Conservation (phyloP, 768 basidiomycete genomes). For the Termitomyces sp. region DNA sequence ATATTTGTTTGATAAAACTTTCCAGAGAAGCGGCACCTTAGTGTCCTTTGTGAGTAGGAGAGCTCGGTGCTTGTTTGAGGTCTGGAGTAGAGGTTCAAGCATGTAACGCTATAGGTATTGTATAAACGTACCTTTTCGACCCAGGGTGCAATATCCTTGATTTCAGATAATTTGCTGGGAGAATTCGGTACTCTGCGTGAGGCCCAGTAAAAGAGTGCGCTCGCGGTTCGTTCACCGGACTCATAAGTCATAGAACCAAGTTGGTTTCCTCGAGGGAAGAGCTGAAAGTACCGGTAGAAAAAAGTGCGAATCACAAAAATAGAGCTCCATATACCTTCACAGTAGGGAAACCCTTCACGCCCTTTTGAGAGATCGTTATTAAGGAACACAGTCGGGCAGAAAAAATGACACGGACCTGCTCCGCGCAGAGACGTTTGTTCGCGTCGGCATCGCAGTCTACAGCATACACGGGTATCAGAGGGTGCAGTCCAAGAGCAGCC, state of each 20-base stretch:
- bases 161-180: slow-evolving; percentile 52
- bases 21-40: slow-evolving; percentile 75
- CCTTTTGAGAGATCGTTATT: slow-evolving; percentile 25
- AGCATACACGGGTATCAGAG: slow-evolving; percentile 84
- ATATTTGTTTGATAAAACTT: slow-evolving; percentile 72
- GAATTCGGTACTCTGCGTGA: slow-evolving; percentile 68
- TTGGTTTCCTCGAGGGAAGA: slow-evolving; percentile 74
- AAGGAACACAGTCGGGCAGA: not conserved
- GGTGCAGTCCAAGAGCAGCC: slow-evolving; percentile 72
- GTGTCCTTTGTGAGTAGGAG: slow-evolving; percentile 73
- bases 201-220: slow-evolving; percentile 71
- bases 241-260: slow-evolving; percentile 62
- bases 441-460: slow-evolving; percentile 85
- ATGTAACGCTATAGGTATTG: not conserved
- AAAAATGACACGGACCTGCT: slow-evolving; percentile 43
- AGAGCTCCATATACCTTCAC: slow-evolving; percentile 58
- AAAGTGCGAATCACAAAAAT: no score
- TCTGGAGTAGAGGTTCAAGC: not conserved
- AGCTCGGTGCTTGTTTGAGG: slow-evolving; percentile 42
- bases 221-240: slow-evolving; percentile 62
- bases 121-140: slow-evolving; percentile 50
- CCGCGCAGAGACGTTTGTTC: slow-evolving; percentile 79
- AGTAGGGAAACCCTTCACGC: slow-evolving; percentile 89
- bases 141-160: slow-evolving; percentile 62
- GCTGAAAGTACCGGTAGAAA: slow-evolving; percentile 26